Percentiles rank a stretch among this genome's conserved stretches.
These are phyloP conservation scores for Rickenella mellea DNA, from an alignment of 768 basidiomycete genomes.

Conservation along the genomic window DNA sequence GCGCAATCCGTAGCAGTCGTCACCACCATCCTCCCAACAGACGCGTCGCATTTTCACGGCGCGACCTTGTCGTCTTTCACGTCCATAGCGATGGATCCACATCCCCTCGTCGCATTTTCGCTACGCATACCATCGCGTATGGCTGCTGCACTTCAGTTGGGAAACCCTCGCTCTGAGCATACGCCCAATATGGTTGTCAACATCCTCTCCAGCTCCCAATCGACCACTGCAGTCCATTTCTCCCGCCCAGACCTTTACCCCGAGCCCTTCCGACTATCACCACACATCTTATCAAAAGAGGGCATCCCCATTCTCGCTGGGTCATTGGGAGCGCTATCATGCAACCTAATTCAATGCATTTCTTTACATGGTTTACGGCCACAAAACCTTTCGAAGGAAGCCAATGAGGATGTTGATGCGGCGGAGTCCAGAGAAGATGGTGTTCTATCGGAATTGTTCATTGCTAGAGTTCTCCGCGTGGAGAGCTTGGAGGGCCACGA, in stretches of 20 bases:
- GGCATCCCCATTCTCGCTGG: slow-evolving; percentile 52
- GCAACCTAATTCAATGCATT: slow-evolving; percentile 55
- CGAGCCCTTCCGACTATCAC: slow-evolving; percentile 39
- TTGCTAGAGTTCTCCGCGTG: slow-evolving; percentile 68
- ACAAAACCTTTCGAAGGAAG: too few relatives aligned
- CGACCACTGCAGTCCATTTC: slow-evolving; percentile 53
- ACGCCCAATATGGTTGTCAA: slow-evolving; percentile 65
- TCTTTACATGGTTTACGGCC: slow-evolving; percentile 44
- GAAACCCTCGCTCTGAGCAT: slow-evolving; percentile 11
- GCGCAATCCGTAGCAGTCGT: slow-evolving; percentile 85
- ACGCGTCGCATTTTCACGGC: slow-evolving; percentile 51
- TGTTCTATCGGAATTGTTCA: slow-evolving; percentile 62
- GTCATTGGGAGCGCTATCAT: slow-evolving; percentile 63
- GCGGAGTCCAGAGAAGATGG: slow-evolving; percentile 18
- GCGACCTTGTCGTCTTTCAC: slow-evolving; percentile 92
- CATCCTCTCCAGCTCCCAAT: slow-evolving; percentile 63
- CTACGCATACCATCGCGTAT: slow-evolving; percentile 85
- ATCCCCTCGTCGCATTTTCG: slow-evolving; percentile 83
- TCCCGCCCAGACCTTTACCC: slow-evolving; percentile 65
- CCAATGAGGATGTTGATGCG: slow-evolving; percentile 6
- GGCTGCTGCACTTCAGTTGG: slow-evolving; percentile 46
- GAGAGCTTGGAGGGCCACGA: slow-evolving; percentile 26
- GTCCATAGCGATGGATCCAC: slow-evolving; percentile 82
- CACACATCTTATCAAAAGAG: slow-evolving; percentile 34
- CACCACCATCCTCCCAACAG: slow-evolving; percentile 50